Percentiles rank a stretch among this genome's conserved stretches.
These are phyloP conservation scores for Suhomyces chickasaworum DNA, from an alignment of 1,139 yeast genomes.

Conservation along the genomic window DNA sequence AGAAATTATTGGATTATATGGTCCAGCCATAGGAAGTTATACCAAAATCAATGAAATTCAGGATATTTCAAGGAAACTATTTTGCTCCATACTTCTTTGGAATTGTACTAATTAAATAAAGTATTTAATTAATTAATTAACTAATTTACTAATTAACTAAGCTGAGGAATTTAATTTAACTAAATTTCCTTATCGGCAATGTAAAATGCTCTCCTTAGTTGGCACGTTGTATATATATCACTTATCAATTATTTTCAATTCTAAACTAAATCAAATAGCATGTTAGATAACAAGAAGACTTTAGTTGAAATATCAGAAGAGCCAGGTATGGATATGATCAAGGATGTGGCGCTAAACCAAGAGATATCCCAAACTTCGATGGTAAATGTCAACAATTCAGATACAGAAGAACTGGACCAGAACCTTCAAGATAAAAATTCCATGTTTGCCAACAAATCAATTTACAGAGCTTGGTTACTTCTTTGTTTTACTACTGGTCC, in stretches of 20 bases:
- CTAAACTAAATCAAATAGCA: too few relatives aligned
- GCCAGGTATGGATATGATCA: background rate
- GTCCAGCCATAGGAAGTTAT: background rate
- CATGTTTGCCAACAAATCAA: constrained; percentile 22
- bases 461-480: constrained; percentile 26
- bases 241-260: too few relatives aligned
- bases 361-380: background rate
- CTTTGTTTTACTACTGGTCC: constrained; percentile 42
- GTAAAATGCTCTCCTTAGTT: background rate
- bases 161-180: too few relatives aligned
- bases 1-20: background rate
- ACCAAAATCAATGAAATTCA: too few relatives aligned
- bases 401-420: constrained; percentile 1
- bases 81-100: background rate
- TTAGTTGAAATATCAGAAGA: background rate
- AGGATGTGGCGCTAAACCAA: background rate
- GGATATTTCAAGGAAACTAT: too few relatives aligned
- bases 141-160: too few relatives aligned
- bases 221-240: too few relatives aligned
- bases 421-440: constrained; percentile 1
- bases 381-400: background rate
- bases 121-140: too few relatives aligned
- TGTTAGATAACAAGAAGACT: background rate
- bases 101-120: background rate
- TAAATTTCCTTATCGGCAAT: background rate